These are phyloP conservation scores for Trametes gibbosa DNA, from an alignment of 768 basidiomycete genomes.

Conservation along the genomic window DNA sequence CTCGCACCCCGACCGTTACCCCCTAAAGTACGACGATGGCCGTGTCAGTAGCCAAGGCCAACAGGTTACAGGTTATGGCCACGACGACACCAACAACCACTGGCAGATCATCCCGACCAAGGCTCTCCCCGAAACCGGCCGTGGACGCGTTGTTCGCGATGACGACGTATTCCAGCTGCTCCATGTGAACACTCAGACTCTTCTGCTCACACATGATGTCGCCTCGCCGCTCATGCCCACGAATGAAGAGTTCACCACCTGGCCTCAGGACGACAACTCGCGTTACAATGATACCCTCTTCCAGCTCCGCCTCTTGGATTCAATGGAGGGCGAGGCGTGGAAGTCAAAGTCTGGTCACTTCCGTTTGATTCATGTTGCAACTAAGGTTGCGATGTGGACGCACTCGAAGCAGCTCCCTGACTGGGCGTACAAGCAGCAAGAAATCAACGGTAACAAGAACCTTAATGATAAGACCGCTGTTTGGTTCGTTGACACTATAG, in stretches of 20 bases:
- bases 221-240: slow-evolving; percentile 96
- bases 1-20: slow-evolving; percentile 89
- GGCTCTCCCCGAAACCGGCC: slow-evolving; percentile 89
- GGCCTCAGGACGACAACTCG: slow-evolving; percentile 71
- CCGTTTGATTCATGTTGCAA: slow-evolving; percentile 83
- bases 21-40: slow-evolving; percentile 92
- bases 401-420: slow-evolving; percentile 83
- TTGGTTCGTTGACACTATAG: slow-evolving; percentile 87
- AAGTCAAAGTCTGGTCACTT: slow-evolving; percentile 95
- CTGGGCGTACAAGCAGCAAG: slow-evolving; percentile 97
- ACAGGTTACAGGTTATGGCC: slow-evolving; percentile 93
- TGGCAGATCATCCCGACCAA: slow-evolving; percentile 97
- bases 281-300: slow-evolving; percentile 91
- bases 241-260: slow-evolving; percentile 98
- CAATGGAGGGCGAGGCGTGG: slow-evolving; percentile 77
- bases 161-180: slow-evolving; percentile 86
- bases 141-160: slow-evolving; percentile 88
- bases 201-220: slow-evolving; percentile 94
- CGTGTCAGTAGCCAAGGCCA: slow-evolving; percentile 95
- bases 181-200: slow-evolving; percentile 79
- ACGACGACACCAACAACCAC: slow-evolving; percentile 91
- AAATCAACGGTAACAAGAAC: slow-evolving; percentile 97
- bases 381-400: slow-evolving; percentile 94
- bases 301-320: slow-evolving; percentile 69
- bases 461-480: slow-evolving; percentile 74